Base-by-base conservation (phyloP, 1,284 basidiomycete genomes). In the Ganoderma meredithae region DNA sequence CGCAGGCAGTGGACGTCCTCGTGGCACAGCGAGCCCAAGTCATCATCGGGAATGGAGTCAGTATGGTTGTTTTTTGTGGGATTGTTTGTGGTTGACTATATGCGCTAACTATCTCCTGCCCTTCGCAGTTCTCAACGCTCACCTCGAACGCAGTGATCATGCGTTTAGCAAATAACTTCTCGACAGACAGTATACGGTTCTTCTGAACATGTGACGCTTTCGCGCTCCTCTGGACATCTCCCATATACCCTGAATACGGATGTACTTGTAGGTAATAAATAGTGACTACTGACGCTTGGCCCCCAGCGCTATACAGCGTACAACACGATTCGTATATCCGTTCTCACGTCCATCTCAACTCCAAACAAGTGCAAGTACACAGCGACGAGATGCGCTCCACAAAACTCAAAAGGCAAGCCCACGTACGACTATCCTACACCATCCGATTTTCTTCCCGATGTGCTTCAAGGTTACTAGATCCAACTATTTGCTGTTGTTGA, bases 1-100 rank as follows among this genome's bases (percentile, higher is more conserved):
- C 80, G 31, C 81, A 83, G 69, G 78, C 74, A 33, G 72, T 84
- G 63, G 84, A 86, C 70, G 84, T 84, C 82, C 79, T 80, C 62
- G 77, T 85, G 56, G 84, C 80, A 41, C 76, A 81, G 69, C 74
- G 79, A 41, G 82, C 83, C n/a, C 79, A 84, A 69, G 79, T 83
- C 17, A 79, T 86, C 43, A 75, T 86, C 40, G 84, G 85, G 2
- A 85, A 86, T 64, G 84, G 83, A 60, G 84, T 72, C 31, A 49
- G 70, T 64, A 2, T 19, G 7, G 55, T 25, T 22, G 0, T 22
- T 13, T 40, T 27, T 10, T 36, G 7, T 9, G 5, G 33, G 1
- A 3, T 31, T 31, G 3, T 3, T 31, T 31, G 27, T 9, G 3
- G 31, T 17, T 58, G 62, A 40, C 7, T 19, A 3, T 15, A 13